Base-by-base conservation (phyloP, 495 filamentous ascomycete species). In the Hypoxylon crocopeplum region DNA sequence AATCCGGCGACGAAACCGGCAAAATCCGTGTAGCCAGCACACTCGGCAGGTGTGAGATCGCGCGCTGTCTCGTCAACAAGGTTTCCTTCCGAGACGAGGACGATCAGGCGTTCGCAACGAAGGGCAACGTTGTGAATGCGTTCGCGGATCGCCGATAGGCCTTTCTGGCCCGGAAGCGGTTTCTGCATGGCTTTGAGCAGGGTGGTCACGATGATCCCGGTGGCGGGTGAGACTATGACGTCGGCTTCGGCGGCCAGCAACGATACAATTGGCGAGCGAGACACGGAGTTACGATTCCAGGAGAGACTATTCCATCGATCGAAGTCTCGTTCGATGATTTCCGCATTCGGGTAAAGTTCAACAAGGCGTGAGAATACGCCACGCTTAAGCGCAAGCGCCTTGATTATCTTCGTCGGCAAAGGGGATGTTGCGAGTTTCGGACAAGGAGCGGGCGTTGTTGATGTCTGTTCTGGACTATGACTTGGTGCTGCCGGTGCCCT, bases 151-250 rank as follows among this genome's bases (percentile, higher is more conserved):
- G 77, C 75, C 1, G 75, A 76, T 30, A 74, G 73, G 15, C 49
- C 48, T 51, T 66, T 70, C 41, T 85, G 78, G 1, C 88, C 89
- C 0, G 91, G 90, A 0, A 91, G 75, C 4, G 84, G 69, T 40
- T 80, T 79, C 64, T 96, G 92, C 25, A 88, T 89, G 42, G 89
- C 83, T 58, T 86, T 84, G 58, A 92, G 84, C 5, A 92, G 75
- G 1, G 86, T 89, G 7, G 90, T 90, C 5, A 88, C 64, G 7
- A 95, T 65, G 11, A 96, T 73, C 0, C 89, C 91, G 0, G 83
- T 87, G 2, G 75, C 75, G 0, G 90, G 86, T 0, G 91, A 91
- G 37, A 93, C 58, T 24, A 89, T 84, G 11, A 96, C 57, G 67
- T 96, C 92, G 7, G 90, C 90, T 70, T 96, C 92, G 10, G 79